Evolutionary conservation across 768 basidiomycete species (phyloP).

Genomic region (Termitomyces sp.): DNA sequence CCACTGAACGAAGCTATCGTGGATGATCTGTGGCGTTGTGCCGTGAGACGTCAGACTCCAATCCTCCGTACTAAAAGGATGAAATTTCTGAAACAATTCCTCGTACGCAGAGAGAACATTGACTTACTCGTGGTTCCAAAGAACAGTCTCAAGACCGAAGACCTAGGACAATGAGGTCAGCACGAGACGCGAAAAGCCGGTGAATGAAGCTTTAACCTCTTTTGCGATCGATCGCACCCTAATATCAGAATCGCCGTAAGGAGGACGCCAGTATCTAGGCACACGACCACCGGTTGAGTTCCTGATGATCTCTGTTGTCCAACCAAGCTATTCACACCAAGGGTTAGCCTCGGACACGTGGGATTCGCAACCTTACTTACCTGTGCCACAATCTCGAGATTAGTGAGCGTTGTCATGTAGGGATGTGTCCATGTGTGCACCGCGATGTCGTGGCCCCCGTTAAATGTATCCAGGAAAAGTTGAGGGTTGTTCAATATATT

Average conservation of each 20-base stretch:
- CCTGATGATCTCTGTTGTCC: constrained; percentile 74
- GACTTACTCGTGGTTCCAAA: constrained; percentile 87
- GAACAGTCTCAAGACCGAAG: constrained; percentile 77
- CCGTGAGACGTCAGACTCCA: constrained; percentile 53
- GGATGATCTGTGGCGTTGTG: constrained; percentile 44
- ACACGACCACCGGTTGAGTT: constrained; percentile 75
- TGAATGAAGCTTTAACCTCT: constrained; percentile 39
- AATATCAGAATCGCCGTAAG: constrained; percentile 80
- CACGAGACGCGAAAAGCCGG: not conserved
- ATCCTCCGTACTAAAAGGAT: constrained; percentile 54
- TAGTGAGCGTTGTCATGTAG: constrained; percentile 75
- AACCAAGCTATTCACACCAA: constrained; percentile 53
- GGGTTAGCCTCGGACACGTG: not conserved
- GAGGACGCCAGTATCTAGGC: constrained; percentile 79
- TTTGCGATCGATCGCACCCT: constrained; percentile 82
- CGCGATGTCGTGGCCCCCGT: constrained; percentile 40
- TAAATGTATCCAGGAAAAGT: constrained; percentile 50
- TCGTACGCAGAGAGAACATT: not conserved
- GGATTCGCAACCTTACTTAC: constrained; percentile 18
- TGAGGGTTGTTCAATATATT: constrained; percentile 61
- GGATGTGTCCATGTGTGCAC: constrained; percentile 72
- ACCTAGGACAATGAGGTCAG: constrained; percentile 23
- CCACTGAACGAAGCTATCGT: constrained; percentile 49
- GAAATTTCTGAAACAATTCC: not conserved
- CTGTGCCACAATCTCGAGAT: constrained; percentile 65